Conservation (phyloP, 2,329 filamentous ascomycete genomes). For the Claviceps sp. region DNA sequence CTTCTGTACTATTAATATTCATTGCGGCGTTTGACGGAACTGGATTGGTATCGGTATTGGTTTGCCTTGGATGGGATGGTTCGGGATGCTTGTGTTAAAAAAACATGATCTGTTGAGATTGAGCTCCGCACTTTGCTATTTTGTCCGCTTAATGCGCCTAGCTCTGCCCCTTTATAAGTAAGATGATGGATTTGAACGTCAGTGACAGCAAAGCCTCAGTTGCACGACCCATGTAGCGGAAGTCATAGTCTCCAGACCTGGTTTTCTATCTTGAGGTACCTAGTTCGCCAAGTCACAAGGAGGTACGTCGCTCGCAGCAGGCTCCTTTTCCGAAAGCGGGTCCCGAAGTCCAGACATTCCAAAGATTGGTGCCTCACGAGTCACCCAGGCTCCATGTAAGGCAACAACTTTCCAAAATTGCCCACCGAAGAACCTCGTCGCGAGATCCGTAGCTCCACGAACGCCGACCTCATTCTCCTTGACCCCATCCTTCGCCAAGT, state of each 20-base stretch:
- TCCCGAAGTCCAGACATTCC: neutral
- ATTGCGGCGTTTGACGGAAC: constrained; percentile 12
- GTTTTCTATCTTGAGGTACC: too few relatives aligned
- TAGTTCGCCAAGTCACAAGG: too few relatives aligned
- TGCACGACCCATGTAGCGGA: neutral
- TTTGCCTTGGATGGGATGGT: neutral
- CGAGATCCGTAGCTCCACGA: constrained; percentile 17
- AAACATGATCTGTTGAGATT: neutral
- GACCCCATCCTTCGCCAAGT: constrained; percentile 13
- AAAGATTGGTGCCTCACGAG: constrained; percentile 23
- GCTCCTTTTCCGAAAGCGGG: neutral
- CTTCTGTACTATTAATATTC: constrained; percentile 6
- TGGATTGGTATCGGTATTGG: neutral
- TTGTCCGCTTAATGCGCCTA: neutral
- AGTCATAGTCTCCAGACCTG: neutral
- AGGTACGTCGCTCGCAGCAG: neutral
- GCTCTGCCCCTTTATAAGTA: neutral
- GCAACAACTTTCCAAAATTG: constrained; percentile 30
- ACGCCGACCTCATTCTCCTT: constrained; percentile 12
- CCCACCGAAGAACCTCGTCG: constrained; percentile 22
- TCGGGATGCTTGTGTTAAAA: neutral
- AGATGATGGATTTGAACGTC: neutral
- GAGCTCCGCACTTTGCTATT: neutral
- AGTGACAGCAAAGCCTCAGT: neutral
- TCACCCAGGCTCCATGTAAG: constrained; percentile 13